A percentile compares a stretch with the other conserved stretches of the same genome.
These are phyloP conservation scores for Melianthus villosus DNA, from an alignment of 441 rosid species.

Conservation along the genomic window DNA sequence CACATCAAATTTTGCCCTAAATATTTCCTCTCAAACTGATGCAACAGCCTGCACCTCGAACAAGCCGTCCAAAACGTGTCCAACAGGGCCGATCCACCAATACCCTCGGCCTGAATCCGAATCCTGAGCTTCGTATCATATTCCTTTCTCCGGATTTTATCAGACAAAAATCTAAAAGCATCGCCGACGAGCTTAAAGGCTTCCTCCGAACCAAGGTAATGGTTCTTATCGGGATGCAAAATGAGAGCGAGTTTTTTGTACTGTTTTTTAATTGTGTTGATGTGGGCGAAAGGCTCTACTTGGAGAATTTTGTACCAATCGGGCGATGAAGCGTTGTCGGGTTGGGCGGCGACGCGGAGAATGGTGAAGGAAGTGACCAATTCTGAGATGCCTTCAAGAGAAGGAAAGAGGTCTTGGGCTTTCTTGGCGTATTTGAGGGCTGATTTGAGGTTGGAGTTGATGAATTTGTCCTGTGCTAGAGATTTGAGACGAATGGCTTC, in stretches of 20 bases:
- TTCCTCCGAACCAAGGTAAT: constrained; percentile 50
- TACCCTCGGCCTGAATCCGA: constrained; percentile 44
- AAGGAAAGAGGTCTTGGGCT: constrained; percentile 40
- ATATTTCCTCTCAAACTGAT: constrained; percentile 60
- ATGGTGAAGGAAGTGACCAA: constrained; percentile 51
- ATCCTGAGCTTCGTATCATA: constrained; percentile 61
- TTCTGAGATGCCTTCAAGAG: constrained; percentile 38
- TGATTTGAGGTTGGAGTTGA: constrained; percentile 28
- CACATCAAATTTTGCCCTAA: constrained; percentile 58
- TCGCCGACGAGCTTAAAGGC: constrained; percentile 73
- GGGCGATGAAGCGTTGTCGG: constrained; percentile 15
- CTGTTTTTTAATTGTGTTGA: constrained; percentile 42
- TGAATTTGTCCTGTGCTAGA: constrained; percentile 39
- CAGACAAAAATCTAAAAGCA: constrained; percentile 55
- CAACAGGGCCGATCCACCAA: constrained; percentile 15
- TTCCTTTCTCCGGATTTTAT: constrained; percentile 44
- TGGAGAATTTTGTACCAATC: constrained; percentile 66
- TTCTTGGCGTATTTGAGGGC: constrained; percentile 46
- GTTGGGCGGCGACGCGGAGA: constrained; percentile 24
- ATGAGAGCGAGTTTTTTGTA: constrained; percentile 56
- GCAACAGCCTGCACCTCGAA: constrained; percentile 45
- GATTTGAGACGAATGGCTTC: constrained; percentile 36
- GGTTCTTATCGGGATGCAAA: constrained; percentile 66
- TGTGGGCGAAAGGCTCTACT: constrained; percentile 73
- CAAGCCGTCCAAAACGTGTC: constrained; percentile 50